Base-by-base conservation (phyloP, 139 green algal species). In the Haematococcus sp. region DNA sequence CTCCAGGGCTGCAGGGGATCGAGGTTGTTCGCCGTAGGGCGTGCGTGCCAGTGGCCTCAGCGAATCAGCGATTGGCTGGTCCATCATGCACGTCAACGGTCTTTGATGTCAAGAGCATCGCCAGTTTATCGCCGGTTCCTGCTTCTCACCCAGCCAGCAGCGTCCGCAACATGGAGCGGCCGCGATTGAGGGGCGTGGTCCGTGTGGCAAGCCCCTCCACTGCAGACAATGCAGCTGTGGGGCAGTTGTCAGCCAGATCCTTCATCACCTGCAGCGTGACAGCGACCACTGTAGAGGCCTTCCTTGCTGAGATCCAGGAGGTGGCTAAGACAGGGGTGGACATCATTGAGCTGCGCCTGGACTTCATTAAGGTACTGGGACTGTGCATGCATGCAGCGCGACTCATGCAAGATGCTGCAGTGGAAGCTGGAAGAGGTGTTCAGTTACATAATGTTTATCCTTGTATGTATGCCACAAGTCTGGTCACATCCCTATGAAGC, bases 291-390 rank as follows among this genome's bases (percentile, higher is more conserved):
- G 78, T 94, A 2, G 68, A 84, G 1, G 77, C 75, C 2, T 91
- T 91, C 73, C 46, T 95, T 20, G 69, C 67, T 30, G 89, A 94
- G 51, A 92, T 95, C 5, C 33, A 86, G 32, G 82, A 94, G 43
- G 89, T 88, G 0, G 46, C 74, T 9, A 75, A 63, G 0, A 84
- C 70, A 15, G 91, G 91, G 16, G 93, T 90, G 0, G 88, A 96
- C 75, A 74, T 94, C 20, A 84, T 97, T 1, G 94, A 98, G 85
- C 83, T 98, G 9, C 87, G 94, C 1, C 66, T 98, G 1, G 94
- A 98, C 68, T 95, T 91, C 73, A 74, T 97, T 40, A 76, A 83
- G 66, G 66, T 72, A 17, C 40, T 49, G 7, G 40, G 40, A 11
- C 40, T 49, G 40, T 49, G 40, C 40, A 11, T 11, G 11, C 40